phyloP scores from a whole-genome alignment of 352 stramenopile species.

The Thalassiosira mediterranea region DNA sequence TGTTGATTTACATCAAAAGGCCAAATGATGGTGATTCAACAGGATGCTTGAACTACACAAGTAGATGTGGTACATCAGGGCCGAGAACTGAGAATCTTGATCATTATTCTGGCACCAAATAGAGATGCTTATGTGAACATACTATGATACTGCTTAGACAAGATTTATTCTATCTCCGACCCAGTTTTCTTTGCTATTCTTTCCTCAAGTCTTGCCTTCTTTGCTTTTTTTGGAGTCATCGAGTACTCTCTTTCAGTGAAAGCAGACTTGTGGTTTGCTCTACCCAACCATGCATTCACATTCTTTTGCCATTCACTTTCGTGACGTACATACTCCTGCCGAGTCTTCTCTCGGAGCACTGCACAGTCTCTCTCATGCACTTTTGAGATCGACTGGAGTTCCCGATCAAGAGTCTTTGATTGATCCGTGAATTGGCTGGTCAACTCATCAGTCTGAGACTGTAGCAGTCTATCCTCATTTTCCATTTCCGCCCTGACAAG shows the following conservation, averaged over 20 bases:
- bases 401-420: conserved; percentile 23
- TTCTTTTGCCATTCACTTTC: conserved; percentile 42
- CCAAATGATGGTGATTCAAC: too few relatives aligned
- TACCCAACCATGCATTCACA: conserved; percentile 36
- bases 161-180: background rate
- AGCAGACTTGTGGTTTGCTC: conserved; percentile 22
- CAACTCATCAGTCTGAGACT: conserved; percentile 23
- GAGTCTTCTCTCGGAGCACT: conserved; percentile 11
- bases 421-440: conserved; percentile 24
- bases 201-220: conserved; percentile 20
- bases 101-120: too few relatives aligned
- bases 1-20: too few relatives aligned
- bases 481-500: conserved; percentile 28
- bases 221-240: conserved; percentile 9
- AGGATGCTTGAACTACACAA: too few relatives aligned
- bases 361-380: conserved; percentile 18
- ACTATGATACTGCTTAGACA: too few relatives aligned
- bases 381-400: conserved; percentile 11
- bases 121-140: background rate
- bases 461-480: conserved; percentile 14
- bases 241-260: background rate
- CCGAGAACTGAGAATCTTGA: too few relatives aligned
- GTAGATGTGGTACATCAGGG: too few relatives aligned
- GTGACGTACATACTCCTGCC: conserved; percentile 23
- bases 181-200: conserved; percentile 13